Evolutionary conservation across 495 filamentous ascomycete species (phyloP), one percentile per base, ranked within the genome.

Genomic region (Peziza echinospora): DNA sequence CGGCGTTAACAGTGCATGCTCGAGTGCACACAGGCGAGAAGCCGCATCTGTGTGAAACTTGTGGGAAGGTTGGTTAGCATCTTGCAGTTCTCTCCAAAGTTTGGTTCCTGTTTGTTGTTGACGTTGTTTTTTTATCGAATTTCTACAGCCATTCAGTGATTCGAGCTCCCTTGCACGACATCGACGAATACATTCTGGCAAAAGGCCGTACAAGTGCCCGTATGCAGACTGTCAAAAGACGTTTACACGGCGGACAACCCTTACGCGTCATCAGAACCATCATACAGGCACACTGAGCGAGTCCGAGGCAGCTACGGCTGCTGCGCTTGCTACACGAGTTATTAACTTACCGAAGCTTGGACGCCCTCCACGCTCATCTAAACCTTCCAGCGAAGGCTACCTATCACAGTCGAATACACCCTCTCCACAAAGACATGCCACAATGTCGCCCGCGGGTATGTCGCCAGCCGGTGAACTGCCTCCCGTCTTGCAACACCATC

Each of bases 171-270:
- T 97, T 26, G 89, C 89, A 17, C 71, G 89, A 28, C 89, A 97
- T 65, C 78, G 89, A 22, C 74, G 89, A 24, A 97, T 94, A 50
- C 89, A 97, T 57, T 92, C 84, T 21, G 89, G 89, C 21, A 93
- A 91, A 59, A 75, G 89, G 28, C 89, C 89, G 2, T 97, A 96
- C 67, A 92, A 93, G 59, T 97, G 89, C 62, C 87, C 87, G 1
- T 97, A 87, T 56, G 85, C 83, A 11, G 85, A 96, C 56, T 97
- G 89, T 62, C 85, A 93, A 60, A 97, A 97, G 71, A 97, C 91
- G 0, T 97, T 97, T 60, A 97, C 89, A 2, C 54, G 55, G 55
- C 76, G 86, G 28, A 97, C 89, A 3, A 97, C 89, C 0, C 65
- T 97, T 49, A 97, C 91, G 6, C 76, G 89, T 24, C 89, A 97